A percentile compares a stretch with the other conserved stretches of the same genome.
Conservation (phyloP, 306 rosid genomes). For the Ormosia semicastrata region DNA sequence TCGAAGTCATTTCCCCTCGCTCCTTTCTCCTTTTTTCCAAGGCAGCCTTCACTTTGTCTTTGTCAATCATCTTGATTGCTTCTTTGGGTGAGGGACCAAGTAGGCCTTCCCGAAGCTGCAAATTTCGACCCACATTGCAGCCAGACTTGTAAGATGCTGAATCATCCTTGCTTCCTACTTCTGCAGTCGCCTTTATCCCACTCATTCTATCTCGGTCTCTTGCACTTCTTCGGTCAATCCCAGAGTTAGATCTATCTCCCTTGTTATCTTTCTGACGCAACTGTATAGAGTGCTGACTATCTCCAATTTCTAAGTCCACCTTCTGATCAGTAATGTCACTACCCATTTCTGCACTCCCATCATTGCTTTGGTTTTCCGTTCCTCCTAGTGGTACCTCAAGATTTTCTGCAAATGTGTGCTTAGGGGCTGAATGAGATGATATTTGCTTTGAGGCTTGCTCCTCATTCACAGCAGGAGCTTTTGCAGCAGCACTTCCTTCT, state of each 20-base stretch:
- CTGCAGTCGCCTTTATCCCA: constrained; percentile 55
- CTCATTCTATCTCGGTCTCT: constrained; percentile 52
- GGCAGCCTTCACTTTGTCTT: constrained; percentile 86
- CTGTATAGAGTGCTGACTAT: constrained; percentile 41
- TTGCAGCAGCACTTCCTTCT: constrained; percentile 59
- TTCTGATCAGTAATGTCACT: constrained; percentile 63
- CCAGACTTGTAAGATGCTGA: constrained; percentile 2
- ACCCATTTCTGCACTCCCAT: constrained; percentile 62
- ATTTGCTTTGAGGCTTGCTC: constrained; percentile 51
- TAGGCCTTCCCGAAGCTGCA: constrained; percentile 42
- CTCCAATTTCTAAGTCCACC: constrained; percentile 57
- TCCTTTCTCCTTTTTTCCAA: constrained; percentile 79
- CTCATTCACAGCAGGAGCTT: constrained; percentile 54
- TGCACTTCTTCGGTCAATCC: constrained; percentile 37
- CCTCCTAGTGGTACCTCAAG: constrained; percentile 35
- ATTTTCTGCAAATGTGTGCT: constrained; percentile 29
- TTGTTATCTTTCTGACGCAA: constrained; percentile 42
- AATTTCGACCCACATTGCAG: constrained; percentile 18
- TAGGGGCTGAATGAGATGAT: constrained; percentile 31
- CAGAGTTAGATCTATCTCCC: constrained; percentile 31
- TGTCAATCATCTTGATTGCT: constrained; percentile 77
- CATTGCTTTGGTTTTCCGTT: constrained; percentile 61
- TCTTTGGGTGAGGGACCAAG: constrained; percentile 68
- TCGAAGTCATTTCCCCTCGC: constrained; percentile 53
- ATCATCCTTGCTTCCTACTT: constrained; percentile 37